These are phyloP conservation scores for Aspergillus affinis DNA, from an alignment of 495 filamentous ascomycete genomes.

Conservation along the genomic window DNA sequence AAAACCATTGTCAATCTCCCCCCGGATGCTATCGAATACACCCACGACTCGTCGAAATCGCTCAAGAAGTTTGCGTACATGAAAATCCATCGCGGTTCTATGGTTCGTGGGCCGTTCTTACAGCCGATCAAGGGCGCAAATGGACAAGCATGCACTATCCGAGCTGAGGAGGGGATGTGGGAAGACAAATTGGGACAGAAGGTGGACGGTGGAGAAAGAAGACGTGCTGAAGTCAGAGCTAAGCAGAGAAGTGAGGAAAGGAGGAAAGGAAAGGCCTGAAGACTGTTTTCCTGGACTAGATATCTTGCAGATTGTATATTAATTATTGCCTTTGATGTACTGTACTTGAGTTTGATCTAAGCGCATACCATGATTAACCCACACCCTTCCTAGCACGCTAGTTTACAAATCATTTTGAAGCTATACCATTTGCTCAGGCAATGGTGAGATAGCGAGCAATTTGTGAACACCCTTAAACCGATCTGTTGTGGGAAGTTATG, in stretches of 20 bases:
- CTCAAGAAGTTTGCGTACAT: slow-evolving; percentile 58
- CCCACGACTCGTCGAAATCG: slow-evolving; percentile 33
- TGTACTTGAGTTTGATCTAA: not conserved
- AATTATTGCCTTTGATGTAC: not conserved
- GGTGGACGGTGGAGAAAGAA: slow-evolving; percentile 94
- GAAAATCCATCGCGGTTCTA: slow-evolving; percentile 61
- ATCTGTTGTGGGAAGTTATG: too few species aligned
- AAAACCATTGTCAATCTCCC: slow-evolving; percentile 75
- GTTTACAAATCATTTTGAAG: not conserved
- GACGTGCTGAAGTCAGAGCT: slow-evolving; percentile 76
- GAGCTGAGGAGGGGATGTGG: slow-evolving; percentile 83
- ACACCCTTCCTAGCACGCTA: not conserved
- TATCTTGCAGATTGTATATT: not conserved
- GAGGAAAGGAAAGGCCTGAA: slow-evolving; percentile 35
- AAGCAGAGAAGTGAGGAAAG: slow-evolving; percentile 58
- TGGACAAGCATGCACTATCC: slow-evolving; percentile 61
- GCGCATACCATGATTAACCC: not conserved
- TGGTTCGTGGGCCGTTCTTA: slow-evolving; percentile 70
- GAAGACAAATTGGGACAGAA: slow-evolving; percentile 80
- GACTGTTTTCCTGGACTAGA: not conserved
- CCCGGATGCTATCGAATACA: slow-evolving; percentile 45
- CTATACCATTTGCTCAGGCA: not conserved
- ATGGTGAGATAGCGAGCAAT: not conserved
- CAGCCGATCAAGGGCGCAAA: slow-evolving; percentile 60
- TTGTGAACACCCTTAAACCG: too few species aligned